These are phyloP conservation scores for Acer negundo DNA, from an alignment of 345 rosid genomes.

Conservation along the genomic window DNA sequence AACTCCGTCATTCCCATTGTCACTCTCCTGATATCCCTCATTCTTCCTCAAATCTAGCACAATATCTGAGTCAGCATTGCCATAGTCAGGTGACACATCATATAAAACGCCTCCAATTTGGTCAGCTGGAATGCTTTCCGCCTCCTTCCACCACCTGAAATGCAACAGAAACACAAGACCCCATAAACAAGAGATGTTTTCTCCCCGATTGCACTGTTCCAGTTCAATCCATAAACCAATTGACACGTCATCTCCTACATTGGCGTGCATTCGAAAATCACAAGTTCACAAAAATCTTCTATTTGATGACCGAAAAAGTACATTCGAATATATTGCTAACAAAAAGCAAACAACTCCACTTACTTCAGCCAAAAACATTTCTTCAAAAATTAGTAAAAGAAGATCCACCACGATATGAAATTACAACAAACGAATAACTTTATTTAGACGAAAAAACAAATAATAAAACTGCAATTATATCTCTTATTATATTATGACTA, in stretches of 20 bases:
- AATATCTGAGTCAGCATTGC: slow-evolving; percentile 43
- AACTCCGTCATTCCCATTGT: slow-evolving; percentile 40
- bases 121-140: slow-evolving; percentile 30
- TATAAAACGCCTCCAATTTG: slow-evolving; percentile 47
- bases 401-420: too few species aligned
- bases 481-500: too few species aligned
- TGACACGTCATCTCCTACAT: not conserved
- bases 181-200: slow-evolving; percentile 10
- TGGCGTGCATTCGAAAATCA: slow-evolving; percentile 5
- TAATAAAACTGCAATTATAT: too few species aligned
- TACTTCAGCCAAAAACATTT: too few species aligned
- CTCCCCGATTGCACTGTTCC: not conserved
- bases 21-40: slow-evolving; percentile 25
- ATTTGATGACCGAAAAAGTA: not conserved
- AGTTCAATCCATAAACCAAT: slow-evolving; percentile 1
- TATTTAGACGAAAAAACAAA: too few species aligned
- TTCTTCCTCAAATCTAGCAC: slow-evolving; percentile 53
- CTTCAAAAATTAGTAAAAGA: not conserved
- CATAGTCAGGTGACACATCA: slow-evolving; percentile 35
- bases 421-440: too few species aligned
- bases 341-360: too few species aligned
- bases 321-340: not conserved
- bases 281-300: slow-evolving; percentile 1
- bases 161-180: slow-evolving; percentile 19
- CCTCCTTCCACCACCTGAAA: slow-evolving; percentile 70